Conservation (phyloP, 495 filamentous ascomycete species). For the Aspergillus hancockii region DNA sequence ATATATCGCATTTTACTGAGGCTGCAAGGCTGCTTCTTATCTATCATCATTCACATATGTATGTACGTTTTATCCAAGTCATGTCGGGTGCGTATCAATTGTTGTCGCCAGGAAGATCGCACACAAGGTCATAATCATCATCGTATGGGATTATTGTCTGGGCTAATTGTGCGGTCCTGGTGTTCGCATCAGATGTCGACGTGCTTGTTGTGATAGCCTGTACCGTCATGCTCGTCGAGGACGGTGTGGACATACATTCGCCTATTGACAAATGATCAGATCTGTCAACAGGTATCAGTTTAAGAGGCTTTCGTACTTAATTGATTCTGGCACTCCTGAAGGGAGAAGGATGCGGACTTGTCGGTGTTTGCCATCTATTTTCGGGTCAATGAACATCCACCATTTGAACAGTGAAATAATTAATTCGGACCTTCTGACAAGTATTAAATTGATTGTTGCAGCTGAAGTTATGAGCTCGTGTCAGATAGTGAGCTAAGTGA, state of each 20-base stretch:
- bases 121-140: constrained; percentile 18
- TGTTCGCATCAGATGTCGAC: not conserved
- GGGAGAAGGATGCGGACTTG: constrained; percentile 12
- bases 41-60: too few relatives aligned
- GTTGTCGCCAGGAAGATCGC: constrained; percentile 9
- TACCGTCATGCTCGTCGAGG: not conserved
- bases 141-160: constrained; percentile 21
- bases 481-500: not conserved
- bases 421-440: constrained; percentile 19
- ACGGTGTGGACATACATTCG: constrained; percentile 5
- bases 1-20: constrained; percentile 29
- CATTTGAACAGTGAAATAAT: not conserved
- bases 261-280: constrained; percentile 1
- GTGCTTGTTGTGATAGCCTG: not conserved
- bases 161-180: not conserved
- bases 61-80: not conserved
- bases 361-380: constrained; percentile 19
- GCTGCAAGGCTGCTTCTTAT: constrained; percentile 15
- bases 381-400: constrained; percentile 1
- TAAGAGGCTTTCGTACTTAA: constrained; percentile 13
- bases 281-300: not conserved
- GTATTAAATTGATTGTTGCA: constrained; percentile 27
- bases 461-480: constrained; percentile 8
- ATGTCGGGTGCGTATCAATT: not conserved
- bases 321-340: constrained; percentile 23